phyloP scores from a whole-genome alignment of 73 alveolate genomes.

The Paramecium pentaurelia region DNA sequence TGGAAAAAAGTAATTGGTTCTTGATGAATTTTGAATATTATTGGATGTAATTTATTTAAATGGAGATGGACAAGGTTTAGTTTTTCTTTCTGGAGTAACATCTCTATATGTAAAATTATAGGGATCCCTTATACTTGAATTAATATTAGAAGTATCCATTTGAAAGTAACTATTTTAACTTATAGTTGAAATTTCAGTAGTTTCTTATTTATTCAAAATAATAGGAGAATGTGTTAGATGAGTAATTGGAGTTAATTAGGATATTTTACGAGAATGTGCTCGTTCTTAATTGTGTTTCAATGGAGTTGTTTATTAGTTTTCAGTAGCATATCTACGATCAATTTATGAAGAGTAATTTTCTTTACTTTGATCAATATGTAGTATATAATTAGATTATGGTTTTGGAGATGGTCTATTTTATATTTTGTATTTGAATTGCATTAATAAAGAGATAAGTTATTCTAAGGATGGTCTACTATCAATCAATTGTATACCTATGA shows the following conservation, averaged over 20 bases:
- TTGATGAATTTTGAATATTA: not conserved
- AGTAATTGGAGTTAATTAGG: slow-evolving; percentile 9
- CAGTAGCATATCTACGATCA: not conserved
- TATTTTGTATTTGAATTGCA: not conserved
- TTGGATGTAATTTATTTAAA: not conserved
- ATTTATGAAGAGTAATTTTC: not conserved
- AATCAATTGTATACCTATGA: not conserved
- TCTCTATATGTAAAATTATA: not conserved
- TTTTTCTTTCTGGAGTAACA: slow-evolving; percentile 3
- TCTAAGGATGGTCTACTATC: slow-evolving; percentile 28
- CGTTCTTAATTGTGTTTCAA: not conserved
- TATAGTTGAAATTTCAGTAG: not conserved
- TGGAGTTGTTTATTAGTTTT: not conserved
- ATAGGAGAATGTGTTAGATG: not conserved
- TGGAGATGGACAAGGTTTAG: slow-evolving; percentile 39
- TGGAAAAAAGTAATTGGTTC: not conserved
- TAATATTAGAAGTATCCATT: not conserved
- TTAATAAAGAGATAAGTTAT: not conserved
- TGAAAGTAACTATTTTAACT: not conserved
- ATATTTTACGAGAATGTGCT: not conserved
- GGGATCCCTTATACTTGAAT: not conserved
- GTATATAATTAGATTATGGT: not conserved
- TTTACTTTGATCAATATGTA: not conserved
- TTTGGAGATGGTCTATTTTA: not conserved
- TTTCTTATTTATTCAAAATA: not conserved